These are phyloP conservation scores for Jacaranda copaia DNA, from an alignment of 257 asterid species.

Conservation along the genomic window DNA sequence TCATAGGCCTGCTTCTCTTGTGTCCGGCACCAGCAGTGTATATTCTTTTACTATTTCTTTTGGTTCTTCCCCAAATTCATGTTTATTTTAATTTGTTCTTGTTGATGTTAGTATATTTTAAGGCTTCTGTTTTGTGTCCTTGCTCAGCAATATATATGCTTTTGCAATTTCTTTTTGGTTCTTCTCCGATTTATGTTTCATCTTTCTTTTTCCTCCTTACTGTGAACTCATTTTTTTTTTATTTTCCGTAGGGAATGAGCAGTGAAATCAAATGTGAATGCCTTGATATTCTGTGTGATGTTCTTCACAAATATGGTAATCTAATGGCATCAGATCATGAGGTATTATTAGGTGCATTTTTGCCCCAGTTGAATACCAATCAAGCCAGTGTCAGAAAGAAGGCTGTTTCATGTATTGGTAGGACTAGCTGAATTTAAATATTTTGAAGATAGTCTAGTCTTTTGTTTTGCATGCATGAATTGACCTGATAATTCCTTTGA, in stretches of 20 bases:
- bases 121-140: neutral
- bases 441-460: slow-evolving; percentile 24
- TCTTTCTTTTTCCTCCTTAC: slow-evolving; percentile 11
- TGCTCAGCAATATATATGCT: neutral
- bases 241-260: slow-evolving; percentile 73
- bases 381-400: slow-evolving; percentile 98
- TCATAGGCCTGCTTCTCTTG: too few relatives aligned
- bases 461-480: slow-evolving; percentile 5
- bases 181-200: neutral
- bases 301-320: slow-evolving; percentile 96
- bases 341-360: slow-evolving; percentile 68
- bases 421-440: slow-evolving; percentile 32
- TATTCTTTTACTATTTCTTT: neutral
- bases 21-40: neutral
- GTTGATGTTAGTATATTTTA: slow-evolving; percentile 19
- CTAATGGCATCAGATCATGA: slow-evolving; percentile 89
- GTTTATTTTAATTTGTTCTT: neutral
- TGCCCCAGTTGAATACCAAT: slow-evolving; percentile 86
- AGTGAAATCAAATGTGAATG: slow-evolving; percentile 97
- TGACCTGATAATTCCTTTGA: slow-evolving; percentile 21
- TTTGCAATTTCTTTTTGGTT: neutral
- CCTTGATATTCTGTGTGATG: slow-evolving; percentile 93
- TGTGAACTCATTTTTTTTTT: slow-evolving; percentile 20
- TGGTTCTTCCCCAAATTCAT: too few relatives aligned
- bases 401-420: slow-evolving; percentile 96